Evolutionary conservation across 2,329 filamentous ascomycete species (phyloP).

Genomic region (Sclerotinia spermophila): DNA sequence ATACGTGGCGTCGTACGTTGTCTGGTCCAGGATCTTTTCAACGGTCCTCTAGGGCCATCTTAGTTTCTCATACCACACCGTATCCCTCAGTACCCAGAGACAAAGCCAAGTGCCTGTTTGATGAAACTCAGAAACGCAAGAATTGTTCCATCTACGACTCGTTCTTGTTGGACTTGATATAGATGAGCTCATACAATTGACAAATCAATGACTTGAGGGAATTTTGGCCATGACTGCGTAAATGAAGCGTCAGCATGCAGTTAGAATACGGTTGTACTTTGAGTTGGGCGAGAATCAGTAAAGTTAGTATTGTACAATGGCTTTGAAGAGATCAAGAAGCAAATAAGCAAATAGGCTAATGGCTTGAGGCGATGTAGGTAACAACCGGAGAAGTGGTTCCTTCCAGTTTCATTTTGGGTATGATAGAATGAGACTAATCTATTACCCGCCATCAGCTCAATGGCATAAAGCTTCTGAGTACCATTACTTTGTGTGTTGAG

Average conservation of each 20-base stretch:
- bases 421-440: background rate
- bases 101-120: background rate
- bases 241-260: background rate
- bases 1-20: background rate
- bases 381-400: background rate
- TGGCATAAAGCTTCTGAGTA: background rate
- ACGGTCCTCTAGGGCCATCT: background rate
- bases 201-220: background rate
- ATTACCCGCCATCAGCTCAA: background rate
- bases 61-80: background rate
- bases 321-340: background rate
- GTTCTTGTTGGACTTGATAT: background rate
- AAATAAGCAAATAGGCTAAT: background rate
- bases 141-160: background rate
- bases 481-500: background rate
- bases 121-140: background rate
- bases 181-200: background rate
- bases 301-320: background rate
- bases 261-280: background rate
- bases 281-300: background rate
- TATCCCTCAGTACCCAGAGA: background rate
- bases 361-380: background rate
- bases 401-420: background rate
- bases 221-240: background rate
- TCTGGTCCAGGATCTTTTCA: background rate